A percentile compares a stretch with the other conserved stretches of the same genome.
phyloP scores from a whole-genome alignment of 2,329 filamentous ascomycete species.

The Lithohypha guttulata region DNA sequence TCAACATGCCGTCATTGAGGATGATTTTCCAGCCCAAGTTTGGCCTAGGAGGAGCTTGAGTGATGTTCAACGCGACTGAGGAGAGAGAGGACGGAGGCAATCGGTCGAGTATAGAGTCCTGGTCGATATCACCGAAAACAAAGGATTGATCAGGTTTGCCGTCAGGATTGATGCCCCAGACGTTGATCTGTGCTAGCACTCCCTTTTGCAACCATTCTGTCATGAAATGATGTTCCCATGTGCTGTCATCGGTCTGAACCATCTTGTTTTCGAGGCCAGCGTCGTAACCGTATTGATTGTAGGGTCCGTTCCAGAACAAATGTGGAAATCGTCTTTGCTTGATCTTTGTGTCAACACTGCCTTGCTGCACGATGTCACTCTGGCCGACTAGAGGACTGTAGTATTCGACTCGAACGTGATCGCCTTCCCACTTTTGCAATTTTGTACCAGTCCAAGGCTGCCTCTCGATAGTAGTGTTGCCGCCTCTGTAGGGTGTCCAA shows the following conservation, averaged over 20 bases:
- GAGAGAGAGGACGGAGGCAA: slow-evolving; percentile 49
- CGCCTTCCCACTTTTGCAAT: slow-evolving; percentile 48
- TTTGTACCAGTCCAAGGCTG: slow-evolving; percentile 49
- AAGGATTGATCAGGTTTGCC: slow-evolving; percentile 50
- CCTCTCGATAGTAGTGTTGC: slow-evolving; percentile 37
- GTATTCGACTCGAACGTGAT: slow-evolving; percentile 54
- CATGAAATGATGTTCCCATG: slow-evolving; percentile 52
- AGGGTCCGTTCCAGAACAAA: slow-evolving; percentile 51
- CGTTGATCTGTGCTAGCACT: slow-evolving; percentile 49
- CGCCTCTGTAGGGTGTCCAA: slow-evolving; percentile 47
- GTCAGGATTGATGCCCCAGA: slow-evolving; percentile 57
- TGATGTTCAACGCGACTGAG: slow-evolving; percentile 49
- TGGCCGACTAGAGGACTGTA: slow-evolving; percentile 50
- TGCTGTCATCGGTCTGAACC: slow-evolving; percentile 37
- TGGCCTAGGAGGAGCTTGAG: slow-evolving; percentile 42
- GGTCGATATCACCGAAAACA: slow-evolving; percentile 52
- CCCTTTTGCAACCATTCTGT: slow-evolving; percentile 45
- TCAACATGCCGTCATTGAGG: slow-evolving; percentile 44
- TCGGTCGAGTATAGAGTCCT: slow-evolving; percentile 50
- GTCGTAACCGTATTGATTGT: slow-evolving; percentile 56
- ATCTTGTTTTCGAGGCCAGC: slow-evolving; percentile 46
- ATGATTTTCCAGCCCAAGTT: slow-evolving; percentile 46
- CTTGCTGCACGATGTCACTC: slow-evolving; percentile 50
- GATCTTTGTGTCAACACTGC: slow-evolving; percentile 38
- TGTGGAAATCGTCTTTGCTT: slow-evolving; percentile 48